Base-by-base conservation (phyloP, 2,329 filamentous ascomycete genomes). In the Aspergillus fumigatus region DNA sequence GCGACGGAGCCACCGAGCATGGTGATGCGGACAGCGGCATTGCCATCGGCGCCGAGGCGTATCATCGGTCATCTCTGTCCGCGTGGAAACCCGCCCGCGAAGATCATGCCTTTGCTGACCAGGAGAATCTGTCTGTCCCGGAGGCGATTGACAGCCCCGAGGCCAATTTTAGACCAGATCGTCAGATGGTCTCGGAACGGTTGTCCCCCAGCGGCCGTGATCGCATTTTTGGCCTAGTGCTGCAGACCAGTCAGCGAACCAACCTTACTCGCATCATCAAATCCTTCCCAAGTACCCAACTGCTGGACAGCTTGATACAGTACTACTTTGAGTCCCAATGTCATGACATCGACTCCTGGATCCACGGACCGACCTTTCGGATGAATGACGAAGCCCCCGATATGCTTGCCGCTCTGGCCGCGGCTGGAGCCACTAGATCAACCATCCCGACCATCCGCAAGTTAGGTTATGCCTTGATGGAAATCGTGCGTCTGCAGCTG, bases 171-270 rank as follows among this genome's bases (percentile, higher is more conserved):
- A 54, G 54, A 1, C 52, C 59, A n/a, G 62, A 64, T 2, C 57
- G 56, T 7, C 60, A 65, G 41, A 60, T 63, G 7, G 56, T 69
- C 1, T 63, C 60, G 1, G 68, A 70, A 25, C 58, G 62, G 1
- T 51, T 70, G 3, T 63, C 65, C 2, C 52, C 64, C 2, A 64
- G 62, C 9, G 78, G 75, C 21, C 80, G 85, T 3, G 88, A 90
- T 68, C 80, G 80, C 49, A 80, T 89, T 1, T 74, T 90, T 54
- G 85, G 82, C 10, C 79, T 89, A 56, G 82, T 89, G 1, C 73
- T 90, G 38, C 78, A 80, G 51, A 84, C 81, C 3, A 86, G 82
- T 62, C 60, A 73, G 73, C 64, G 81, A 70, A 73, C 80, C 71
- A 71, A 80, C 67, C 57, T 80, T 76, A 51, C 82, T 84, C 21